phyloP scores from a whole-genome alignment of 257 asterid genomes.

The Nicotiana benthamiana region DNA sequence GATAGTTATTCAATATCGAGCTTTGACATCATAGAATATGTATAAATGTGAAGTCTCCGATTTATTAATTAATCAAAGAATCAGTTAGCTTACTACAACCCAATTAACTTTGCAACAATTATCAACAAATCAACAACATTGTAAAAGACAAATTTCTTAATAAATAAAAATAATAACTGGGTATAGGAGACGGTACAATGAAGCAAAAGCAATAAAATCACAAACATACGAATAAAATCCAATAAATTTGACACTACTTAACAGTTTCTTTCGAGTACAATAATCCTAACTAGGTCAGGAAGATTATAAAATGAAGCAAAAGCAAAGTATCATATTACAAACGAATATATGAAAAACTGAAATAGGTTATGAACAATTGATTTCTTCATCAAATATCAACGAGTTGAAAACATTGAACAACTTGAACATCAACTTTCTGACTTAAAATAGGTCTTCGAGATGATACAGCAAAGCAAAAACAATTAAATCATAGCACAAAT shows the following conservation, averaged over 20 bases:
- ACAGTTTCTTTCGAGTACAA: no score
- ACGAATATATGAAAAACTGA: background rate
- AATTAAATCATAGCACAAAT: no score
- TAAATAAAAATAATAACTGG: background rate
- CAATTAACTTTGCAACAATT: background rate
- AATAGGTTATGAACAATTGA: background rate
- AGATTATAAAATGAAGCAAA: background rate
- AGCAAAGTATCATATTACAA: background rate
- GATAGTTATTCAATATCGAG: background rate
- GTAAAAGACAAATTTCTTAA: background rate
- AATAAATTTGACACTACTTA: no score
- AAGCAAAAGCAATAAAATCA: background rate
- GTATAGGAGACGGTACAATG: background rate
- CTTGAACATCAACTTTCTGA: background rate
- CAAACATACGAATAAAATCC: background rate
- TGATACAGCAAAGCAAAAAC: background rate
- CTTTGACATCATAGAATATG: background rate
- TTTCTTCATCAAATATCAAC: background rate
- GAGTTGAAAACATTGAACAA: background rate
- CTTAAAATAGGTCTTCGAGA: background rate
- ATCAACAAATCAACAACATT: background rate
- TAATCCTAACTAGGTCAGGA: background rate
- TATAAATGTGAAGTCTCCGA: background rate
- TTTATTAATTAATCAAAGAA: no score
- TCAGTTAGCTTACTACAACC: background rate